Percentiles rank a stretch among this genome's conserved stretches.
Evolutionary conservation across 2,329 filamentous ascomycete genomes (phyloP).

Genomic region (Nigrospora osmanthi): DNA sequence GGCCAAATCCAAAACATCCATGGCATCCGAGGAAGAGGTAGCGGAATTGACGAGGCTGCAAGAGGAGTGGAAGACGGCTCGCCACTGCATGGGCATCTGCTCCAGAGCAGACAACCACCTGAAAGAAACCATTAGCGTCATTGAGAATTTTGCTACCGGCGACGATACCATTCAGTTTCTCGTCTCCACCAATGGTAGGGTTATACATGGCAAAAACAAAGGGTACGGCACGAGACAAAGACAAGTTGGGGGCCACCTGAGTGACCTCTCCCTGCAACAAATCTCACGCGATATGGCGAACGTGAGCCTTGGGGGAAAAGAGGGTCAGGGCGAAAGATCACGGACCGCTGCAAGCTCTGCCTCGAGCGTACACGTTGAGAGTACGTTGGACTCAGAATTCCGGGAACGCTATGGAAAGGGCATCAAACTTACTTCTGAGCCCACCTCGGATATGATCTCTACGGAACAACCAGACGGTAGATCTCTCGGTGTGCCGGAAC

Average conservation of each 20-base stretch:
- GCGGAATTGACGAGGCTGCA: constrained; percentile 22
- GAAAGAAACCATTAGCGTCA: not conserved
- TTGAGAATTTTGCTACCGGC: not conserved
- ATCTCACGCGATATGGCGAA: not conserved
- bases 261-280: not conserved
- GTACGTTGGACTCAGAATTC: not conserved
- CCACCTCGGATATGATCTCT: not conserved
- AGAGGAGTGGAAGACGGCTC: constrained; percentile 24
- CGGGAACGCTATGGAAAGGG: not conserved
- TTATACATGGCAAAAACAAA: not conserved
- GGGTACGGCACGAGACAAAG: not conserved
- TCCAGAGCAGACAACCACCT: not conserved
- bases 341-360: not conserved
- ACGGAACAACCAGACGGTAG: no score
- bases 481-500: no score
- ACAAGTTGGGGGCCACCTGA: not conserved
- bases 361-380: not conserved
- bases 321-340: not conserved
- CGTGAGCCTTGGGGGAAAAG: no score
- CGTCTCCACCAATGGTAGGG: not conserved
- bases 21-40: constrained; percentile 18
- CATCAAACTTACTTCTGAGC: not conserved
- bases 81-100: not conserved
- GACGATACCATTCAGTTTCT: not conserved
- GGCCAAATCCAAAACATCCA: constrained; percentile 18